A percentile compares a stretch with the other conserved stretches of the same genome.
phyloP scores from a whole-genome alignment of 2,329 filamentous ascomycete species.

The Acrocalymma vagum region DNA sequence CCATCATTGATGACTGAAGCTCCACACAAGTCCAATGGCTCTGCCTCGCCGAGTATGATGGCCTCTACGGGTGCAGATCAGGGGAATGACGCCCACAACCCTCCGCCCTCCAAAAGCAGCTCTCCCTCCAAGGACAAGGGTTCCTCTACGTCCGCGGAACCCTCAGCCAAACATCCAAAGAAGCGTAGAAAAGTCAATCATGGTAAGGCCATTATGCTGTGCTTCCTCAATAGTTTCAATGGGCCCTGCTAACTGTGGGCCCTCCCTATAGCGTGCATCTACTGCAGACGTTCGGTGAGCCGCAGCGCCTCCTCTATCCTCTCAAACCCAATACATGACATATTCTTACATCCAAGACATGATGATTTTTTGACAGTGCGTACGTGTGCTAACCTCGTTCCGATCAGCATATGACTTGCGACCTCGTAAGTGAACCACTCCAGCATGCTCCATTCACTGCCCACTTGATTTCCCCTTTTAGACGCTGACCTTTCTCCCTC shows the following conservation, averaged over 20 bases:
- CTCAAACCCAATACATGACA: slow-evolving; percentile 30
- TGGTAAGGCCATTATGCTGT: slow-evolving; percentile 47
- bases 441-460: too few relatives aligned
- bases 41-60: slow-evolving; percentile 42
- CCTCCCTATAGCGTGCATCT: slow-evolving; percentile 56
- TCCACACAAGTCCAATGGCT: slow-evolving; percentile 47
- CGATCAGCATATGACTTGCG: slow-evolving; percentile 62
- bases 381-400: slow-evolving; percentile 43
- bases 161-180: slow-evolving; percentile 49
- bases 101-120: slow-evolving; percentile 34
- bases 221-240: slow-evolving; percentile 26
- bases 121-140: slow-evolving; percentile 39
- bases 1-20: slow-evolving; percentile 49
- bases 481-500: slow-evolving; percentile 45
- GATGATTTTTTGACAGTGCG: slow-evolving; percentile 17
- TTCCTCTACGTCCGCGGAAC: slow-evolving; percentile 37
- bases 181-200: slow-evolving; percentile 65
- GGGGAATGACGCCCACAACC: slow-evolving; percentile 33
- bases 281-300: slow-evolving; percentile 61
- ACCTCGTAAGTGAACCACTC: slow-evolving; percentile 53
- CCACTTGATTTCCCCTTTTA: slow-evolving; percentile 24
- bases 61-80: slow-evolving; percentile 37
- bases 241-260: slow-evolving; percentile 37
- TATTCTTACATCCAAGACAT: slow-evolving; percentile 27
- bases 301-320: slow-evolving; percentile 32